Evolutionary conservation across 768 basidiomycete species (phyloP).

Genomic region (Trametes elegans): DNA sequence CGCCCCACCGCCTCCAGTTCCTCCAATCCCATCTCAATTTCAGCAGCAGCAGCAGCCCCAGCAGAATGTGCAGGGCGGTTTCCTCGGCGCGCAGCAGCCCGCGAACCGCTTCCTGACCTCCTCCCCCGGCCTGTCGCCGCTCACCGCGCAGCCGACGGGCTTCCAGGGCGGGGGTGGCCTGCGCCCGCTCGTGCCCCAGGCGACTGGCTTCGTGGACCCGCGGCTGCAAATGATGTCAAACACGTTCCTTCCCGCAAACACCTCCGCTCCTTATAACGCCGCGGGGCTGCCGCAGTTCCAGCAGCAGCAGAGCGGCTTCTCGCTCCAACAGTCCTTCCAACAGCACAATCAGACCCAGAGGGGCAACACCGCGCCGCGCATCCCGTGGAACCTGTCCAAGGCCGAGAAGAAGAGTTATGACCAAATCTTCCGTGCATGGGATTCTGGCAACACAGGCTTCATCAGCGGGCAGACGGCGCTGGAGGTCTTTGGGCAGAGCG

Average conservation of each 20-base stretch:
- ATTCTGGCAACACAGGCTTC: constrained; percentile 74
- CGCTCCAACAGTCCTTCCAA: constrained; percentile 83
- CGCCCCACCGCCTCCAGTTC: constrained; percentile 56
- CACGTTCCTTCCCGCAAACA: constrained; percentile 84
- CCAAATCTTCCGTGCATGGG: constrained; percentile 97
- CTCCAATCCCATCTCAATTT: constrained; percentile 60
- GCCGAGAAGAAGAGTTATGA: constrained; percentile 97
- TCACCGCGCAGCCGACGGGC: constrained; percentile 57
- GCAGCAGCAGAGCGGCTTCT: constrained; percentile 50
- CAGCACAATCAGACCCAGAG: constrained; percentile 78
- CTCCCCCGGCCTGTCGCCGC: constrained; percentile 49
- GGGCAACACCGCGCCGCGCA: constrained; percentile 60
- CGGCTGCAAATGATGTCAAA: constrained; percentile 86
- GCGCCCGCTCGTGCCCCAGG: constrained; percentile 61
- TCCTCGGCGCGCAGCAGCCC: constrained; percentile 44
- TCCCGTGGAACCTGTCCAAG: constrained; percentile 86
- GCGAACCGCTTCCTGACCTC: constrained; percentile 53
- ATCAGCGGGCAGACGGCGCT: constrained; percentile 81
- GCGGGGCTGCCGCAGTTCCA: constrained; percentile 69
- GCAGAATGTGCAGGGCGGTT: constrained; percentile 35
- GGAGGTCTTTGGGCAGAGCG: constrained; percentile 94
- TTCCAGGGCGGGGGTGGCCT: constrained; percentile 43
- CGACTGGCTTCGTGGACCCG: constrained; percentile 82
- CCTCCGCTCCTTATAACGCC: constrained; percentile 54
- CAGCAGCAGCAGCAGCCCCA: constrained; percentile 47